phyloP scores from a whole-genome alignment of 1,284 basidiomycete genomes.

The Moniliella sp. region DNA sequence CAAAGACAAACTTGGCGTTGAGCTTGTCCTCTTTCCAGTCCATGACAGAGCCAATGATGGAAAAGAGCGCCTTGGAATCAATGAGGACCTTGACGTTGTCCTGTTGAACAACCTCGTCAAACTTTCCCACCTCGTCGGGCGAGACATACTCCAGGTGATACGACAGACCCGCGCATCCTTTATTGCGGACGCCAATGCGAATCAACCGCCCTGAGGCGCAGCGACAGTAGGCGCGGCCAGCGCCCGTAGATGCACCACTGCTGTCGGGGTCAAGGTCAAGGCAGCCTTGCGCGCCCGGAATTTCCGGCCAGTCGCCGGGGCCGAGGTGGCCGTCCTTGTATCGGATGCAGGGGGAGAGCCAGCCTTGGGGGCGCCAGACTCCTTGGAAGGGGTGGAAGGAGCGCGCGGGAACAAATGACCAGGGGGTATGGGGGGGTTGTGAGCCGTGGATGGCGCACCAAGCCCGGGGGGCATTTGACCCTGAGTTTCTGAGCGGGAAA shows the following conservation, averaged over 20 bases:
- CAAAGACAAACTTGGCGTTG: conserved; percentile 56
- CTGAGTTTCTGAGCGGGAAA: too few species aligned
- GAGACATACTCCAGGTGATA: conserved; percentile 87
- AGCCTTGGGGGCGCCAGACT: too few species aligned
- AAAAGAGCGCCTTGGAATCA: conserved; percentile 89
- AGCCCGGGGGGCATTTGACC: too few species aligned
- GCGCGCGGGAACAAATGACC: too few species aligned
- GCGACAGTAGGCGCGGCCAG: too few species aligned
- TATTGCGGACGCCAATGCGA: conserved; percentile 82
- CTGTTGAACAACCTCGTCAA: conserved; percentile 80
- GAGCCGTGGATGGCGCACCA: too few species aligned
- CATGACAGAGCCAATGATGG: conserved; percentile 95
- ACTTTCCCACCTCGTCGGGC: conserved; percentile 47
- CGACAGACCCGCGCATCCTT: conserved; percentile 92
- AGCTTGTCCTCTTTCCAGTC: conserved; percentile 71
- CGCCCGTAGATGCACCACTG: conserved; percentile 40
- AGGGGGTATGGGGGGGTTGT: too few species aligned
- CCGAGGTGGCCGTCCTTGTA: too few species aligned
- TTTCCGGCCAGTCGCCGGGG: too few species aligned
- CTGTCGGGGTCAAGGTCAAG: conserved; percentile 25
- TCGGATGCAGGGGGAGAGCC: too few species aligned
- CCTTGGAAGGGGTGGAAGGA: too few species aligned
- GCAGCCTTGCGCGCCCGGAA: neutral
- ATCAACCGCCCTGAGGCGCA: conserved; percentile 63
- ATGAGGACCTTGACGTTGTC: conserved; percentile 60